Conservation (phyloP, 129 eudicot genomes). For the Flaveria brownii region DNA sequence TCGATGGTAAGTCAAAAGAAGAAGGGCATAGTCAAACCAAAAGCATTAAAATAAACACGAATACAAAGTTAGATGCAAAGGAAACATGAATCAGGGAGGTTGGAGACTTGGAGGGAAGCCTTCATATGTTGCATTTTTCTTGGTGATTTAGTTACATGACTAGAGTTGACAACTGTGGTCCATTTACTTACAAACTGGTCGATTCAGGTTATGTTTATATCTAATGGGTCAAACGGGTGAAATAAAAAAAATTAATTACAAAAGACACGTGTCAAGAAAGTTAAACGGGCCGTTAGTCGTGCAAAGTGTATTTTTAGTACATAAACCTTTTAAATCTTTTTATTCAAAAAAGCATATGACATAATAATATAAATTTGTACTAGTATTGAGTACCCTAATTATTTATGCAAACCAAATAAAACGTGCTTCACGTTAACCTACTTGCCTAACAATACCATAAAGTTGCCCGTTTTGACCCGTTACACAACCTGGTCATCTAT, state of each 20-base stretch:
- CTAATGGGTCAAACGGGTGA: not conserved
- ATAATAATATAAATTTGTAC: not conserved
- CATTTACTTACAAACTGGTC: not conserved
- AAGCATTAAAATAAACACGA: not conserved
- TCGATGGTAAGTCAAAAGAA: slow-evolving; percentile 21
- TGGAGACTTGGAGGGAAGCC: not conserved
- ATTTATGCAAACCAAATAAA: not conserved
- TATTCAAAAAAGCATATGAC: not conserved
- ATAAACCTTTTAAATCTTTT: not conserved
- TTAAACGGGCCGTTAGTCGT: not conserved
- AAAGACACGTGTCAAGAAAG: not conserved
- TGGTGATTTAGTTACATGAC: not conserved
- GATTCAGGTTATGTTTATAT: not conserved
- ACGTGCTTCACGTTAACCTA: not conserved
- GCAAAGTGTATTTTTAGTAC: not conserved
- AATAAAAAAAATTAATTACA: not conserved
- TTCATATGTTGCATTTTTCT: not conserved
- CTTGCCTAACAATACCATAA: not conserved
- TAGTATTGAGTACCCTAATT: not conserved
- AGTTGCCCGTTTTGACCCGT: not conserved
- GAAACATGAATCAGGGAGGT: no score
- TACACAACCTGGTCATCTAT: not conserved
- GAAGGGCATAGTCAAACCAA: slow-evolving; percentile 3
- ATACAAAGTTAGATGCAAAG: not conserved
- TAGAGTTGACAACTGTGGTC: not conserved